phyloP scores from a whole-genome alignment of 352 stramenopile genomes.

The Globisporangium acanthophoron region DNA sequence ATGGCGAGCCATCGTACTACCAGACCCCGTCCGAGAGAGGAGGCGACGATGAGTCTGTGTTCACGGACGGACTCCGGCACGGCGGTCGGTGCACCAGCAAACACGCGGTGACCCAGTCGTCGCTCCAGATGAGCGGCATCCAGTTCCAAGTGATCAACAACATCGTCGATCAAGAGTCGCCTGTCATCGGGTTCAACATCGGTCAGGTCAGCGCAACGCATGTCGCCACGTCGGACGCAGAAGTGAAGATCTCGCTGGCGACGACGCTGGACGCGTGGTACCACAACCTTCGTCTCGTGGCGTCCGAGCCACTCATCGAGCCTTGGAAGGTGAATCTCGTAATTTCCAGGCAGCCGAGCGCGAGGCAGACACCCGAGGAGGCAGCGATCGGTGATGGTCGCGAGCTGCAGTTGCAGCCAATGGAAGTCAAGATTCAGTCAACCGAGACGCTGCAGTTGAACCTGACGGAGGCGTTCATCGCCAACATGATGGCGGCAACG shows the following conservation, averaged over 20 bases:
- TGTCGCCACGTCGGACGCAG: constrained; percentile 25
- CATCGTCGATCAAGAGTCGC: constrained; percentile 73
- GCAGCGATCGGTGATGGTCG: constrained; percentile 7
- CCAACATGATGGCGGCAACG: constrained; percentile 69
- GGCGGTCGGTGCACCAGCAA: neutral
- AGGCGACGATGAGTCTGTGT: constrained; percentile 8
- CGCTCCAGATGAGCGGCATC: constrained; percentile 29
- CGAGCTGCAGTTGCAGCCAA: constrained; percentile 20
- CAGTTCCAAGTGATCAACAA: constrained; percentile 81
- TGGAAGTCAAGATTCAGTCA: constrained; percentile 59
- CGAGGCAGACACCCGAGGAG: neutral
- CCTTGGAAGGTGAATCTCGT: constrained; percentile 56
- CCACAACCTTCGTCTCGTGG: constrained; percentile 78
- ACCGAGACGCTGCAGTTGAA: constrained; percentile 68
- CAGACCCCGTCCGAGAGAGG: constrained; percentile 25
- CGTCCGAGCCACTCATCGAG: constrained; percentile 76
- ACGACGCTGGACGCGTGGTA: constrained; percentile 74
- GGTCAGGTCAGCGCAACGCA: constrained; percentile 30
- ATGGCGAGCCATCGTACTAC: constrained; percentile 28
- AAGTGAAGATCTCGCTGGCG: constrained; percentile 26
- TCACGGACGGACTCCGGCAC: constrained; percentile 1
- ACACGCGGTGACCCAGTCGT: constrained; percentile 22
- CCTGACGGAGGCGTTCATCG: constrained; percentile 76
- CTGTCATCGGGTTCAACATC: constrained; percentile 63
- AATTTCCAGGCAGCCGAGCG: constrained; percentile 24